Conservation (phyloP, 768 basidiomycete species). For the Trametes villosa region DNA sequence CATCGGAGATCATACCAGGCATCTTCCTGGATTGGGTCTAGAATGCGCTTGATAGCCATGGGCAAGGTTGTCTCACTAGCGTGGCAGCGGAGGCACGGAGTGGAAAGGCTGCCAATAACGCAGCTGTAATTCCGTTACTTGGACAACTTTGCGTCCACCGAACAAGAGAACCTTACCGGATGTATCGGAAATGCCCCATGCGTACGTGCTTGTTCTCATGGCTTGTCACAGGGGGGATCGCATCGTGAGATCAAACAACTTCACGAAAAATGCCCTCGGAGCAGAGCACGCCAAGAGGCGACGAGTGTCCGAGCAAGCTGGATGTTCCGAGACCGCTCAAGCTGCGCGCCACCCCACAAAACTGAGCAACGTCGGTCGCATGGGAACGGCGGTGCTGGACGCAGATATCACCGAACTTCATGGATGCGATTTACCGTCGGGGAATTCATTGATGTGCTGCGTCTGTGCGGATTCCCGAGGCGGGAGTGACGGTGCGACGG, state of each 20-base stretch:
- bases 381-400: too few species aligned
- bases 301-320: neutral
- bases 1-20: conserved; percentile 6
- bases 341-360: neutral
- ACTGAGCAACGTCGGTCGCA: too few species aligned
- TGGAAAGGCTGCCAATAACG: neutral
- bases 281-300: neutral
- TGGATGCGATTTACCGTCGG: too few species aligned
- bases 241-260: neutral
- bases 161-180: conserved; percentile 3
- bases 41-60: neutral
- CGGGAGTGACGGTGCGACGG: neutral
- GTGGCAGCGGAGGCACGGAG: neutral
- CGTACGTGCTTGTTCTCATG: conserved; percentile 3
- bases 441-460: too few species aligned
- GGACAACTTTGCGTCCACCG: neutral
- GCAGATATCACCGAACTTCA: too few species aligned
- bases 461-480: neutral
- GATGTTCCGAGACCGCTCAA: neutral
- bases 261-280: conserved; percentile 8
- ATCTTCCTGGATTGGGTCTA: neutral
- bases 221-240: conserved; percentile 3
- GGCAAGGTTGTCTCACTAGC: neutral
- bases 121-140: neutral
- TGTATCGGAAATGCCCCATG: conserved; percentile 6